Evolutionary conservation across 1,139 yeast genomes (phyloP), one percentile per base, ranked within the genome.

Genomic region (Scheffersomyces lignicola): DNA sequence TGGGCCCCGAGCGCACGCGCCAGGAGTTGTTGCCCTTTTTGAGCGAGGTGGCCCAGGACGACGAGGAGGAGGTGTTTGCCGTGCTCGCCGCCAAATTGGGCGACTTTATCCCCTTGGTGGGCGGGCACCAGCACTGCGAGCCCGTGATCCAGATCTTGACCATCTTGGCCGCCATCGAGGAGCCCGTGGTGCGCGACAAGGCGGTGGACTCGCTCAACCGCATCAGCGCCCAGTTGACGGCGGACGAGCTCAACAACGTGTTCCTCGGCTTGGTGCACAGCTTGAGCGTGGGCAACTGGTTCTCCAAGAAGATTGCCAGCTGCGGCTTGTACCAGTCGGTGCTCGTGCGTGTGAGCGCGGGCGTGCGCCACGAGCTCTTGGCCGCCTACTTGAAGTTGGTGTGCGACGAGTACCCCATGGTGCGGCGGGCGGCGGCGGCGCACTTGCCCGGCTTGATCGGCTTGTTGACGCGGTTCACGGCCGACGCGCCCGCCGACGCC

Each of bases 381-480:
- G 71, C 74, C 30, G 60, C 83, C 37, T 90, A 83, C 58, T 69
- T 79, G 43, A 83, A 81, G 48, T 69, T 92, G 47, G 78, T 87
- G 34, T 76, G 77, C 44, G 98, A 94, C 60, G 98, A 94, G 43
- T 88, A 96, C 16, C 99, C 99, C 40, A 90, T 94, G 97, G 98
- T 92, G 24, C 80, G 97, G 61, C 80, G 97, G 56, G 84, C 96
- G 12, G 95, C 97, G 12, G 97, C 96, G 7, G 78, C 80, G 29
- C 79, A 84, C 56, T 73, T 92, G 47, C 96, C 97, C 2, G 67
- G 62, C 30, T 66, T 90, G 39, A 78, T 90, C 46, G 77, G 79
- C 45, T 65, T 77, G 37, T 62, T 76, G 48, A 71, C 88, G 30
- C 56, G 54, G 29, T 58, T 54, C 36, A 58, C 67, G 16, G 58